Conservation (phyloP, 805 yeast genomes). For the Lachancea sp. region DNA sequence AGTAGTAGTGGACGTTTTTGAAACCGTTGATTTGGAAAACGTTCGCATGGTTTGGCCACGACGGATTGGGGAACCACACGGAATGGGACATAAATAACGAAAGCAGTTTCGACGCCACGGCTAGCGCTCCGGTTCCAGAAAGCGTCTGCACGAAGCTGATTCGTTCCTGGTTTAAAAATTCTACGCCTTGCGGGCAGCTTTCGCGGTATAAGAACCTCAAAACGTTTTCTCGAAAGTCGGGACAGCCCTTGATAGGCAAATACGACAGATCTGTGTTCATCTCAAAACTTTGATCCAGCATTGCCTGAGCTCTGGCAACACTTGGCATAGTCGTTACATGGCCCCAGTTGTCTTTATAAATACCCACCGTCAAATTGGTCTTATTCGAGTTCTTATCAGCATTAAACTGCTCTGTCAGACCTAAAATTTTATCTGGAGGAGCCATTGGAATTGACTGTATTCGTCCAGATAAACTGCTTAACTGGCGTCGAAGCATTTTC, state of each 20-base stretch:
- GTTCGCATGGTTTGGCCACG: constrained; percentile 91
- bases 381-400: constrained; percentile 54
- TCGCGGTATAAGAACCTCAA: constrained; percentile 66
- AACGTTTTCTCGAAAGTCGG: constrained; percentile 59
- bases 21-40: constrained; percentile 73
- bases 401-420: constrained; percentile 69
- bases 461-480: constrained; percentile 1
- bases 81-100: constrained; percentile 38
- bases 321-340: constrained; percentile 36
- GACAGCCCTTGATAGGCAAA: constrained; percentile 70
- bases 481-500: constrained; percentile 1
- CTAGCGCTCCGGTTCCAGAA: constrained; percentile 92
- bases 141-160: constrained; percentile 82
- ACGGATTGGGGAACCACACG: constrained; percentile 75
- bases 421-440: constrained; percentile 83
- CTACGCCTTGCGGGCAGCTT: constrained; percentile 45
- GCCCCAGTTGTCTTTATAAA: constrained; percentile 84
- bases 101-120: constrained; percentile 77
- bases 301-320: constrained; percentile 24
- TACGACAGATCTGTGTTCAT: constrained; percentile 55
- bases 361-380: constrained; percentile 48
- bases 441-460: constrained; percentile 39
- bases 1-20: constrained; percentile 46
- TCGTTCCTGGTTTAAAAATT: constrained; percentile 52
- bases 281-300: constrained; percentile 39